phyloP scores from a whole-genome alignment of 2,329 filamentous ascomycete species.

The Ceratocystis smalleyi region DNA sequence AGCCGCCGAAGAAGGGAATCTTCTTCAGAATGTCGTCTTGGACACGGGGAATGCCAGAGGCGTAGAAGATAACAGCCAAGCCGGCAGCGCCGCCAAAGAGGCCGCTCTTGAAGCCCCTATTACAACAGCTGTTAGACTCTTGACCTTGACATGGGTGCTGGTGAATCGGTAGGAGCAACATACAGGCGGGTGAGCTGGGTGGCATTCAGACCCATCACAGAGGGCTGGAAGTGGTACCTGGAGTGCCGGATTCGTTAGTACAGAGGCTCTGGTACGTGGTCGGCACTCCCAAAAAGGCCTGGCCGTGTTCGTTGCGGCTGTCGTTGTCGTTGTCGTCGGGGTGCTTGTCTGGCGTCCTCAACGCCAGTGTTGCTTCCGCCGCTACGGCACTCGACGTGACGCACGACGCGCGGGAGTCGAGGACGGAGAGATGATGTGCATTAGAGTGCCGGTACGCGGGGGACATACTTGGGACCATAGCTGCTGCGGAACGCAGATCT shows the following conservation, averaged over 20 bases:
- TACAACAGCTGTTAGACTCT: constrained; percentile 21
- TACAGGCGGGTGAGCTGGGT: constrained; percentile 37
- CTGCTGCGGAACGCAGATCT: constrained; percentile 39
- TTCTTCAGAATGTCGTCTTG: constrained; percentile 44
- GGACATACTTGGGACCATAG: constrained; percentile 48
- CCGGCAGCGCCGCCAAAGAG: constrained; percentile 43
- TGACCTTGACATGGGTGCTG: neutral
- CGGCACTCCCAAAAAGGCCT: neutral
- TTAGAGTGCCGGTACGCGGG: too few relatives aligned
- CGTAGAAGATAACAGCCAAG: constrained; percentile 43
- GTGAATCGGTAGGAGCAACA: constrained; percentile 22
- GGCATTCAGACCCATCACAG: constrained; percentile 38
- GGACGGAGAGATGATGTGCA: neutral
- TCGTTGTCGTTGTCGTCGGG: too few relatives aligned
- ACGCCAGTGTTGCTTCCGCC: too few relatives aligned
- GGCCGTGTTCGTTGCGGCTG: too few relatives aligned
- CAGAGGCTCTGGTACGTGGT: constrained; percentile 20
- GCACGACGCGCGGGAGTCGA: too few relatives aligned
- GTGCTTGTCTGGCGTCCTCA: too few relatives aligned
- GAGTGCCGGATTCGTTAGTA: neutral
- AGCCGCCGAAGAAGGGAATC: constrained; percentile 19
- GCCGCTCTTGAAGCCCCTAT: constrained; percentile 37
- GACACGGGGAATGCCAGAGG: constrained; percentile 46
- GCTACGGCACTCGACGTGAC: too few relatives aligned
- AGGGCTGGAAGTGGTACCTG: constrained; percentile 45